These are phyloP conservation scores for Solanum chmielewskii DNA, from an alignment of 257 asterid genomes.

Conservation along the genomic window DNA sequence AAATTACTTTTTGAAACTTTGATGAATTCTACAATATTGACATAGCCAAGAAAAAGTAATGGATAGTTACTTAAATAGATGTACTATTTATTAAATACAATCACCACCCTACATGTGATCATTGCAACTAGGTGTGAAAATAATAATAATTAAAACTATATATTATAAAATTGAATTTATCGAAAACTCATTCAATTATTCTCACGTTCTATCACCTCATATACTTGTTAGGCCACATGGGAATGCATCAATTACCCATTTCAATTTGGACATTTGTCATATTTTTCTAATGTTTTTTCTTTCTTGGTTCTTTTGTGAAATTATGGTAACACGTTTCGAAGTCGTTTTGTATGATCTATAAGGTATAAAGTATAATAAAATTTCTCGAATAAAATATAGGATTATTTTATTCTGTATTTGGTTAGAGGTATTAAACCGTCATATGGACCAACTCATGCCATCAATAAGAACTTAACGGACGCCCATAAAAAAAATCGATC, in stretches of 20 bases:
- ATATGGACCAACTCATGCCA: too few relatives aligned
- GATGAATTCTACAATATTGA: neutral
- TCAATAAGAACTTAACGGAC: too few relatives aligned
- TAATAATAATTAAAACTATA: neutral
- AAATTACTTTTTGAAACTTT: neutral
- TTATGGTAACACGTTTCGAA: neutral
- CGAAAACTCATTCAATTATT: neutral
- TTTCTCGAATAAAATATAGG: accelerated
- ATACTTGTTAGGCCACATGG: neutral
- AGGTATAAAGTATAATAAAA: too few relatives aligned
- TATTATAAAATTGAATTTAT: neutral
- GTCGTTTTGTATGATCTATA: too few relatives aligned
- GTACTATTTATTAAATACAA: neutral
- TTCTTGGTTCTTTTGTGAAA: neutral
- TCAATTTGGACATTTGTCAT: neutral
- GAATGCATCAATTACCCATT: neutral
- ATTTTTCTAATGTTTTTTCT: neutral
- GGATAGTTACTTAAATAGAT: neutral
- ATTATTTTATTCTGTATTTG: too few relatives aligned
- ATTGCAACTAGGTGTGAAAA: neutral
- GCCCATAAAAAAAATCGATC: too few relatives aligned
- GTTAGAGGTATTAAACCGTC: accelerated
- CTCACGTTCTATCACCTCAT: neutral
- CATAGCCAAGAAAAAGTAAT: neutral
- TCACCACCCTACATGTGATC: neutral